Evolutionary conservation across 768 basidiomycete genomes (phyloP), one percentile per base, ranked within the genome.

Genomic region (Amanita pseudoporphyria): DNA sequence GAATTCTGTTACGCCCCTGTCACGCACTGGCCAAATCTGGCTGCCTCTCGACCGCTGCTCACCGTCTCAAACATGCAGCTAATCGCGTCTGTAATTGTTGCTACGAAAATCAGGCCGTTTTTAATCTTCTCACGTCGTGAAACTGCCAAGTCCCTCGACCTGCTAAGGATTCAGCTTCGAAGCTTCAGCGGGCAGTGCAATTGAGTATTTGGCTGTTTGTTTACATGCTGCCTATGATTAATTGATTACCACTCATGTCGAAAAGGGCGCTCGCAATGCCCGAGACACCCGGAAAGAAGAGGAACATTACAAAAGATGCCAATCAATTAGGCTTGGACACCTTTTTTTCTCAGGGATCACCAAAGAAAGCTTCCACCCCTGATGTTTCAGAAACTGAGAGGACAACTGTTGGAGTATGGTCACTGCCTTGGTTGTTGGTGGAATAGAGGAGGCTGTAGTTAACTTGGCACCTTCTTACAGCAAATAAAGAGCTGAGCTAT

Each of bases 241-340:
- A n/a, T n/a, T n/a, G n/a, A 22, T n/a, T 18, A 21, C 26, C 47
- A 42, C 45, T 18, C 18, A 22, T n/a, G 14, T 43, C 40, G 35
- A 49, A 49, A 37, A 19, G 39, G 5, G 18, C 38, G 1, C 3
- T 16, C 14, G 31, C 41, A 18, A 28, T 21, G 16, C 38, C 49
- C n/a, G 49, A 42, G 10, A 33, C 49, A 10, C 41, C 49, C 24
- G 43, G 49, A 32, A 50, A 50, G 32, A 50, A 35, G 40, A 41
- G 47, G 31, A 38, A 9, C 9, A 5, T 32, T 9, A 37, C 18
- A 10, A 26, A 24, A 35, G 14, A 35, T 26, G 40, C 32, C 19
- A 35, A 31, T 38, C 48, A 49, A 22, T 33, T 30, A 24, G 31
- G 48, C 12, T 22, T 49, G 21, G 38, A 41, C n/a, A 26, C 13